Conservation (phyloP, 495 filamentous ascomycete species). For the Hypoxylon rickii region DNA sequence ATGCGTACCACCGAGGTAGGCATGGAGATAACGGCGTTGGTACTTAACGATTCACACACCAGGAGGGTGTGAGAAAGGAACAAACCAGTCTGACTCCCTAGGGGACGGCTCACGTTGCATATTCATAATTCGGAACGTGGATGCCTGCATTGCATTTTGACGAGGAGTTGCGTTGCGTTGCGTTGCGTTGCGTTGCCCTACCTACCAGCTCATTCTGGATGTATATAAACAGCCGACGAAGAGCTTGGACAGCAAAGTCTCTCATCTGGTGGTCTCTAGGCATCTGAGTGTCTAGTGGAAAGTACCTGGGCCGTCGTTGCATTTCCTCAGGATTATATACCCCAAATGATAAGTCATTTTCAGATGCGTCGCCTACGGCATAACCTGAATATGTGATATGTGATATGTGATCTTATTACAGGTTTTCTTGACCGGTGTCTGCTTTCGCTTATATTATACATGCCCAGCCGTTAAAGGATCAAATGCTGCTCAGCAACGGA, state of each 20-base stretch:
- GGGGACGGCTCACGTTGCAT: slow-evolving; percentile 10
- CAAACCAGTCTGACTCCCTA: background rate
- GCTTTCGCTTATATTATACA: too few relatives aligned
- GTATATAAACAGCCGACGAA: background rate
- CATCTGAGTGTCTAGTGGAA: background rate
- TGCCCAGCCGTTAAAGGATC: too few relatives aligned
- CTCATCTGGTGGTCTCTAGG: too few relatives aligned
- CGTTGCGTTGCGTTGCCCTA: background rate
- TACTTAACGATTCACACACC: slow-evolving; percentile 4
- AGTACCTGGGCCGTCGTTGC: background rate
- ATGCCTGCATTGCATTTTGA: slow-evolving; percentile 19
- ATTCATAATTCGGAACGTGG: slow-evolving; percentile 13
- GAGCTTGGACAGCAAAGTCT: slow-evolving; percentile 7
- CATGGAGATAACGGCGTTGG: slow-evolving; percentile 21
- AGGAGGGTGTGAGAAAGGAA: background rate
- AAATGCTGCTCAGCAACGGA: too few relatives aligned
- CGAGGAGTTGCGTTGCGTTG: background rate
- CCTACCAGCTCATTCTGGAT: slow-evolving; percentile 10
- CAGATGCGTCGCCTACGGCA: background rate
- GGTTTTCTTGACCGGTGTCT: too few relatives aligned
- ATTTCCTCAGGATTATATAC: slow-evolving; percentile 23
- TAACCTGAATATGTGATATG: too few relatives aligned
- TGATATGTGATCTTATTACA: too few relatives aligned
- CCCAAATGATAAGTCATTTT: slow-evolving; percentile 24
- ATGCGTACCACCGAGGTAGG: too few relatives aligned